Evolutionary conservation across 2,329 filamentous ascomycete genomes (phyloP), one percentile per base, ranked within the genome.

Genomic region (Bipolaris zeicola): DNA sequence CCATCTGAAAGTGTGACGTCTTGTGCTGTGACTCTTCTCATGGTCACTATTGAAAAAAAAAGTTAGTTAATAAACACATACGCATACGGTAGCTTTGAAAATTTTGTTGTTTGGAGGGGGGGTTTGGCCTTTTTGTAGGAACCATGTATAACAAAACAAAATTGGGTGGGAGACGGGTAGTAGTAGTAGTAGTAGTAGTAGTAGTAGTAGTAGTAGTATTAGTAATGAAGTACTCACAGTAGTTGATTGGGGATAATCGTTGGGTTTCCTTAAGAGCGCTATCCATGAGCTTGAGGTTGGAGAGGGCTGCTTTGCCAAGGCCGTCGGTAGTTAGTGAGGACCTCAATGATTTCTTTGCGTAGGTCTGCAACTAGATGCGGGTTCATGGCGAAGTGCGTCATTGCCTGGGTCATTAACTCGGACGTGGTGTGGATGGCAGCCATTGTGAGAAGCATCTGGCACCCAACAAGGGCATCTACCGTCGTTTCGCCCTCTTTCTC

Each of bases 211-310:
- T 16, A 16, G 16, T 16, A 20, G 20, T 20, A 20, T 1, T 20
- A 20, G 20, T 20, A 20, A 20, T 3, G 16, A 20, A 3, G 20
- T 20, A 26, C 46, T 37, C 43, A 50, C 52, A 13, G 3, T 28
- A 33, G 5, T 22, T 16, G 6, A 10, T 13, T 4, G 52, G 52
- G 0, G 14, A 41, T 0, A 26, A 22, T 13, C 46, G 16, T n/a
- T 50, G 46, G 6, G 39, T 5, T 18, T 55, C 46, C 14, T 50
- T 55, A 3, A 50, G 10, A 6, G 39, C 34, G 10, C 46, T 50
- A 13, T 55, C 39, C 5, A 55, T 11, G 3, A 55, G 26, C 3
- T 33, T 50, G 10, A 45, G 14, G 1, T 41, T 41, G 4, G 18
- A 14, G 0, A 55, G 26, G 2, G 39, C 46, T 4, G 16, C 34